Base-by-base conservation (phyloP, 2,329 filamentous ascomycete genomes). In the Gnomoniopsis smithogilvyi region DNA sequence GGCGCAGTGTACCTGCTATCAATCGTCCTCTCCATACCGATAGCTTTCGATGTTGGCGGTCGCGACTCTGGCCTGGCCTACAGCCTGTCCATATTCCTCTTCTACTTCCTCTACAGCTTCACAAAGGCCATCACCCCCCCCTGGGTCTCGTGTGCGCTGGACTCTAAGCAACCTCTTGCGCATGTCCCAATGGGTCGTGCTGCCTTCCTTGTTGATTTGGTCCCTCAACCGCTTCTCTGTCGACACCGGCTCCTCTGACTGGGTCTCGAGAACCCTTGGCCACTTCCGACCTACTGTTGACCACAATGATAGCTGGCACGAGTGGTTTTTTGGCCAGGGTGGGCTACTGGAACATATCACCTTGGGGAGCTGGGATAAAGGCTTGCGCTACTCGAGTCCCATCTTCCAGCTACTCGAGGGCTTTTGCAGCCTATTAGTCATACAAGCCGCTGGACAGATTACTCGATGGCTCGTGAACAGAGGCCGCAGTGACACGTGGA, bases 11-110 rank as follows among this genome's bases (percentile, higher is more conserved):
- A 97, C 78, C 87, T 98, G 68, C 83, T 93, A 76, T 90, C 90
- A 76, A 92, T 97, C 74, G 87, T 98, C 71, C 90, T 98, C 72
- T 96, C 92, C 63, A 95, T 99, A 72, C 95, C 95, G 63, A 88
- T 99, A 72, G 91, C 94, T 69, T 98, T 98, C 79, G 95, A 99
- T 84, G 94, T 98, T 69, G 95, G 95, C 72, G 95, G 95, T 63
- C 88, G 92, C 69, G 93, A 95, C 68, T 96, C 92, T 70, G 95
- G 95, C 61, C 82, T 99, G 70, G 94, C 92, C 63, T 98, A 96
- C 79, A 97, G 92, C 71, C 84, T 98, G 56, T 86, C 90, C 51
- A 85, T 98, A 56, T 93, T 94, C 67, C 81, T 84, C 68, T 98
- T 96, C 80, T 98, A 98, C 79, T 89, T 96, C 72, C 76, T 91